Base-by-base conservation (phyloP, 169 alveolate genomes). In the Plasmodium coatneyi region DNA sequence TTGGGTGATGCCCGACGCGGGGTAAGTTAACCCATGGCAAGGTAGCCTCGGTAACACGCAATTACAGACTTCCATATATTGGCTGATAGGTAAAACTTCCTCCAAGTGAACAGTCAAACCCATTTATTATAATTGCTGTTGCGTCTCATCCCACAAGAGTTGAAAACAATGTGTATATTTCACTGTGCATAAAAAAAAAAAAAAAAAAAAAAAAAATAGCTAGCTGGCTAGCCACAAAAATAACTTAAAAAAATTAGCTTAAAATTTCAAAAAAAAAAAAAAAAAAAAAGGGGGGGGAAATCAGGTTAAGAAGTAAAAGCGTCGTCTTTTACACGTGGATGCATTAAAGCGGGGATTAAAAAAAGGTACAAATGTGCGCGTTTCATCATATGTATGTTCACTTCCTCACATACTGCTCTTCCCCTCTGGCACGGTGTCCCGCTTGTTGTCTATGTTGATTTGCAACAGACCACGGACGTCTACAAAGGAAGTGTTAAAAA, bases 361-460 rank as follows among this genome's bases (percentile, higher is more conserved):
- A 46, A 43, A 0, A 2, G n/a, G 4, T 46, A 46, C n/a, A 12
- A 0, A 4, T 46, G 4, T 12, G n/a, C 56, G 1, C 56, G n/a
- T n/a, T 6, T 46, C 3, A 12, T 12, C 56, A 46, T 12, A 2
- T 46, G 56, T 46, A 46, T 2, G 56, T 2, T 12, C n/a, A 5
- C 56, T 46, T 46, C 16, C n/a, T 46, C 56, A 46, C 5, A 46
- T 46, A 1, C n/a, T 80, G 16, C 9, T 5, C 34, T 16, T 80
- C 9, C 66, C 25, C n/a, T 43, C 78, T 52, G 46, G 39, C 52
- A 39, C 2, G 32, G 19, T 14, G 32, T 22, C 86, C 41, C 60
- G 52, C 71, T 80, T 80, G 49, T 84, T 84, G 30, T 84, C 92
- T 71, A 84, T 72, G 39, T 81, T 43, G 36, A 84, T 84, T 84